Evolutionary conservation across 768 basidiomycete species (phyloP), one percentile per base, ranked within the genome.

Genomic region (Macrolepiota dolichaula): DNA sequence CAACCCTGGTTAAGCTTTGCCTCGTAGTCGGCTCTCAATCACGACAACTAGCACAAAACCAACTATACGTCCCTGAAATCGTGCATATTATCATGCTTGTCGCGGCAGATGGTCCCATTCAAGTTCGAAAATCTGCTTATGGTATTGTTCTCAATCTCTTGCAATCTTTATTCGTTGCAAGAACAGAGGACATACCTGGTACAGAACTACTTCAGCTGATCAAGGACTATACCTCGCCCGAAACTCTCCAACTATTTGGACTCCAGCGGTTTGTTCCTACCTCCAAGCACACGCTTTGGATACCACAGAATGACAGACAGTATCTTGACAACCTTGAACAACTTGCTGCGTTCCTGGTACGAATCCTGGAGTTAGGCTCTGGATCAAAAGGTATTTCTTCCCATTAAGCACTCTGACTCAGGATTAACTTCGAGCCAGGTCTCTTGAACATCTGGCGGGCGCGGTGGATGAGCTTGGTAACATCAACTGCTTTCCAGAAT

Each of bases 401-500:
- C 36, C 40, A 47, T 38, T 35, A 29, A 49, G 25, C 42, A 12
- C 51, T 37, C 17, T 35, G 19, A 5, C 19, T 35, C 11, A 46
- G 51, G 67, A 50, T 62, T n/a, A 51, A 25, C 53, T 15, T 51
- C 57, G 42, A 44, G 19, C 22, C 57, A 92, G 92, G 88, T 11
- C 72, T 93, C 2, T 74, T 91, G 32, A 97, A 97, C 68, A 84
- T 91, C 2, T 97, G 95, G 95, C 84, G 90, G 61, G 92, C 94
- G 27, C 82, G 95, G 37, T 96, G 94, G 94, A 94, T 94, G 89
- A 87, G 92, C 44, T 72, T 97, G 60, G 85, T 94, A 13, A 90
- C 91, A 0, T 86, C 92, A 1, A 91, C 91, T 0, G 93, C 94
- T 22, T 96, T 96, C 76, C 95, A 96, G 68, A 82, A 89, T 51